These are phyloP conservation scores for Dothistroma septosporum DNA, from an alignment of 2,329 filamentous ascomycete genomes.

Conservation along the genomic window DNA sequence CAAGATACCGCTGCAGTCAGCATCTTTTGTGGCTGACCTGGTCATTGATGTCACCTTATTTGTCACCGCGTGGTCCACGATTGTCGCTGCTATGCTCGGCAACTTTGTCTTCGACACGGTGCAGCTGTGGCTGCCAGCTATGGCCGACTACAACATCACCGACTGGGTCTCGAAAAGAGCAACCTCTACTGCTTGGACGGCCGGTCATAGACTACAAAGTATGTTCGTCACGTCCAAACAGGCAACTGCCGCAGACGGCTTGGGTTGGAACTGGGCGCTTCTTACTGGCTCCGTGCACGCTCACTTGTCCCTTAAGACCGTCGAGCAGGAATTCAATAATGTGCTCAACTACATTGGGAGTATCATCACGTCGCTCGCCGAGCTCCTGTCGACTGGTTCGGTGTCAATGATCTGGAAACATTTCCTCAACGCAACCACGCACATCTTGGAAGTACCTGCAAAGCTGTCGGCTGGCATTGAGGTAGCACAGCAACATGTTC, in stretches of 20 bases:
- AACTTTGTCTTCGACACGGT: slow-evolving; percentile 13
- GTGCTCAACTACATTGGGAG: slow-evolving; percentile 23
- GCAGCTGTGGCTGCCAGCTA: slow-evolving; percentile 9
- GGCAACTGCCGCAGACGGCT: slow-evolving; percentile 7
- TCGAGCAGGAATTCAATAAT: slow-evolving; percentile 25
- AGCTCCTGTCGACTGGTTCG: slow-evolving; percentile 27
- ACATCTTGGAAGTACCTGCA: slow-evolving; percentile 15
- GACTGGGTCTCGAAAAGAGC: slow-evolving; percentile 19
- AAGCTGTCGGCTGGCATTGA: slow-evolving; percentile 13
- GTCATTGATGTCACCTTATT: slow-evolving; percentile 72
- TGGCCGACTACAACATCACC: slow-evolving; percentile 10
- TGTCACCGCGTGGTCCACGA: slow-evolving; percentile 39
- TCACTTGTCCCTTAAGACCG: slow-evolving; percentile 27
- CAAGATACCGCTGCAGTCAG: slow-evolving; percentile 65
- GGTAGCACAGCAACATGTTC: slow-evolving; percentile 14
- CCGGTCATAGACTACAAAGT: slow-evolving; percentile 21
- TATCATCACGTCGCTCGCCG: slow-evolving; percentile 24
- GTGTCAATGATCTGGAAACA: slow-evolving; percentile 14
- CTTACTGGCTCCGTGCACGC: slow-evolving; percentile 27
- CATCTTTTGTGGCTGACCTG: slow-evolving; percentile 72
- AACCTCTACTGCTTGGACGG: slow-evolving; percentile 21
- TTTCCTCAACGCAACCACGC: slow-evolving; percentile 7
- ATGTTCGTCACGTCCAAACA: slow-evolving; percentile 19
- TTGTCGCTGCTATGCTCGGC: slow-evolving; percentile 12
- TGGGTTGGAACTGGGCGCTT: slow-evolving; percentile 28